Conservation (phyloP, 2,329 filamentous ascomycete species). For the Alternaria viburni region DNA sequence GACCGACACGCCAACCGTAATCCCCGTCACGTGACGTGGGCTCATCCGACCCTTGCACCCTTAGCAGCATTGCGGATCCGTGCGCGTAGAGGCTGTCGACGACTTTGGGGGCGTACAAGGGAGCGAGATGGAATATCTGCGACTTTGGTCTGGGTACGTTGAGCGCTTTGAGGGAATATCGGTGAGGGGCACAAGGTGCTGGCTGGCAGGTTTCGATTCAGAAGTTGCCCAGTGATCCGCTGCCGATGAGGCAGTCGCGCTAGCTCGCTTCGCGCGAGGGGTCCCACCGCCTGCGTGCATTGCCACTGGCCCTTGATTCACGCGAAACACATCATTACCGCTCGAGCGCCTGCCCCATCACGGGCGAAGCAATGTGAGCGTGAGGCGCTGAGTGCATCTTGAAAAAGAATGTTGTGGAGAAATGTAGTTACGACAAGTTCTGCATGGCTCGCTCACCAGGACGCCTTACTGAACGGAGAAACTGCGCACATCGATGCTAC, state of each 20-base stretch:
- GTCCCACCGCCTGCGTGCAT: slow-evolving; percentile 17
- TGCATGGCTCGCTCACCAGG: too few relatives aligned
- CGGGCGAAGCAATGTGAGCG: too few relatives aligned
- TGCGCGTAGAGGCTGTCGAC: slow-evolving; percentile 3
- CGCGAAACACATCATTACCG: neutral
- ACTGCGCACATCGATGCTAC: neutral
- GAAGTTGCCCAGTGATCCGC: slow-evolving; percentile 21
- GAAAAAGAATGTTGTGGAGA: too few relatives aligned
- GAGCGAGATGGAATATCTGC: neutral
- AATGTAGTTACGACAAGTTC: too few relatives aligned
- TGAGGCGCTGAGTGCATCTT: too few relatives aligned
- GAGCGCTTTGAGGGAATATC: slow-evolving; percentile 9
- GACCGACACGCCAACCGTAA: slow-evolving; percentile 22
- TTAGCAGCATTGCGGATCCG: neutral
- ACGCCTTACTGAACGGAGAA: neutral
- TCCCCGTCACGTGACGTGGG: slow-evolving; percentile 20
- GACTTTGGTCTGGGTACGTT: neutral
- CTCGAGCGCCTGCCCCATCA: neutral
- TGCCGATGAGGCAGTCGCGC: slow-evolving; percentile 21
- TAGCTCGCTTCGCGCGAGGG: slow-evolving; percentile 21
- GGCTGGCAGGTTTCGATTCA: slow-evolving; percentile 21
- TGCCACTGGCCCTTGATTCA: slow-evolving; percentile 10
- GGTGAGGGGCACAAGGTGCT: slow-evolving; percentile 30
- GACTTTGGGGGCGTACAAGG: neutral
- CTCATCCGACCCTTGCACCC: slow-evolving; percentile 1